Conservation (phyloP, 495 filamentous ascomycete genomes). For the Jackrogersella multiformis region DNA sequence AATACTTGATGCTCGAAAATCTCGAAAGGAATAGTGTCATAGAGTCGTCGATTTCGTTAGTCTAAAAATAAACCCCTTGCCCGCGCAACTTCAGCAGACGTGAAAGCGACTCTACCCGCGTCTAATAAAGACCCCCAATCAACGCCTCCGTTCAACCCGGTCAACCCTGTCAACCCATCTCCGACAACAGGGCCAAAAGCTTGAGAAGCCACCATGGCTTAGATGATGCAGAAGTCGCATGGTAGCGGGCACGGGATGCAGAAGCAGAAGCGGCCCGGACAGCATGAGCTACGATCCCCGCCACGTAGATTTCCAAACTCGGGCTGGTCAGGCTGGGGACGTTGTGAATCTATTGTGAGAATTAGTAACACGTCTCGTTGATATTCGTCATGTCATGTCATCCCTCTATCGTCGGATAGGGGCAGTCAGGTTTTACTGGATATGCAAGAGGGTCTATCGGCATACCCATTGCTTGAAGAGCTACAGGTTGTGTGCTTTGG, state of each 20-base stretch:
- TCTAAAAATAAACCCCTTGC: not conserved
- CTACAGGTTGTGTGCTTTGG: conserved; percentile 46
- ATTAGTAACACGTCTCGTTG: conserved; percentile 9
- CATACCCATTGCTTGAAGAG: conserved; percentile 50
- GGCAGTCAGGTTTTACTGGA: not conserved
- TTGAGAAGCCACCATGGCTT: not conserved
- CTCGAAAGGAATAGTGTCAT: not conserved
- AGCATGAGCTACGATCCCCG: conserved; percentile 47
- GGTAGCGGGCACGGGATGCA: conserved; percentile 56
- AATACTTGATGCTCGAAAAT: not conserved
- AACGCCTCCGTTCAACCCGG: not conserved
- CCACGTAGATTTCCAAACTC: conserved; percentile 49
- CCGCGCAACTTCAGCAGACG: not conserved
- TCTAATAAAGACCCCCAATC: not conserved
- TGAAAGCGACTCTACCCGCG: not conserved
- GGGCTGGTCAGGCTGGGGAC: conserved; percentile 49
- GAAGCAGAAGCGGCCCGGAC: conserved; percentile 58
- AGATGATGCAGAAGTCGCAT: conserved; percentile 56
- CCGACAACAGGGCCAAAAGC: not conserved
- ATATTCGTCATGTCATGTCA: not conserved
- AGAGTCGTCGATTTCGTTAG: not conserved
- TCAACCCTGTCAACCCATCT: no score
- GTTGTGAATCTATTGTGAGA: conserved; percentile 45
- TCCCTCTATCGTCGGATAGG: no score
- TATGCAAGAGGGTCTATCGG: not conserved